A percentile compares a stretch with the other conserved stretches of the same genome.
phyloP scores from a whole-genome alignment of 2,329 filamentous ascomycete genomes.

The Phaeophleospora eucalypticola region DNA sequence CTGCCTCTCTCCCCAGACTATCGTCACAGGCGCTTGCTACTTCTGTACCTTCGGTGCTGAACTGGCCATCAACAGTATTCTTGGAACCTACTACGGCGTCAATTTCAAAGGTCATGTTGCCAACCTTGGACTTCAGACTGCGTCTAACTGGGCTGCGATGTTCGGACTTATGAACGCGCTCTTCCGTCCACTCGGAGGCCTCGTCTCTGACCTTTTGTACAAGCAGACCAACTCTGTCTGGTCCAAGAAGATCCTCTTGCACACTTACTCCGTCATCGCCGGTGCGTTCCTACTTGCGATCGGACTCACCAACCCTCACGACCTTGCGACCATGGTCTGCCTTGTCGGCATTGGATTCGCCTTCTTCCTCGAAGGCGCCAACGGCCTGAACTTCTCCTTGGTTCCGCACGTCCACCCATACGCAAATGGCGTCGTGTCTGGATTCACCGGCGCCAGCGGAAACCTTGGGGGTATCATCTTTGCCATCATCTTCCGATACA shows the following conservation, averaged over 20 bases:
- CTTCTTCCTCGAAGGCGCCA: constrained; percentile 78
- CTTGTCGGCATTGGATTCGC: constrained; percentile 72
- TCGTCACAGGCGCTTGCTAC: constrained; percentile 52
- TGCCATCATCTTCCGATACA: constrained; percentile 75
- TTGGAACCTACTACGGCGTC: constrained; percentile 56
- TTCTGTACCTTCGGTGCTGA: constrained; percentile 60
- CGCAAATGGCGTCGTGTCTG: constrained; percentile 76
- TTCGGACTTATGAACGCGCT: constrained; percentile 71
- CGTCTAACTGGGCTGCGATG: constrained; percentile 64
- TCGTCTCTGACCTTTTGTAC: constrained; percentile 56
- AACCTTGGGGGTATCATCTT: constrained; percentile 85
- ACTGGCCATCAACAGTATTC: constrained; percentile 57
- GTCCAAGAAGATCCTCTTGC: constrained; percentile 61
- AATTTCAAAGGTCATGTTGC: constrained; percentile 42
- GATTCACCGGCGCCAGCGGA: constrained; percentile 71
- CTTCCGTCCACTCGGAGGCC: constrained; percentile 63
- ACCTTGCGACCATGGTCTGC: constrained; percentile 65
- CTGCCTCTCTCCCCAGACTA: constrained; percentile 56
- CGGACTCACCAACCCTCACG: constrained; percentile 59
- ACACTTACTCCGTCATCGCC: constrained; percentile 52
- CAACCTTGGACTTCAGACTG: constrained; percentile 50
- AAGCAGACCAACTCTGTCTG: constrained; percentile 50
- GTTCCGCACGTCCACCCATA: constrained; percentile 81
- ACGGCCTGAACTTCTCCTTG: constrained; percentile 81
- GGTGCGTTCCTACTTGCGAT: constrained; percentile 61